Percentiles rank a stretch among this genome's conserved stretches.
phyloP scores from a whole-genome alignment of 208 protist genomes.

The Trypanosoma theileri region DNA sequence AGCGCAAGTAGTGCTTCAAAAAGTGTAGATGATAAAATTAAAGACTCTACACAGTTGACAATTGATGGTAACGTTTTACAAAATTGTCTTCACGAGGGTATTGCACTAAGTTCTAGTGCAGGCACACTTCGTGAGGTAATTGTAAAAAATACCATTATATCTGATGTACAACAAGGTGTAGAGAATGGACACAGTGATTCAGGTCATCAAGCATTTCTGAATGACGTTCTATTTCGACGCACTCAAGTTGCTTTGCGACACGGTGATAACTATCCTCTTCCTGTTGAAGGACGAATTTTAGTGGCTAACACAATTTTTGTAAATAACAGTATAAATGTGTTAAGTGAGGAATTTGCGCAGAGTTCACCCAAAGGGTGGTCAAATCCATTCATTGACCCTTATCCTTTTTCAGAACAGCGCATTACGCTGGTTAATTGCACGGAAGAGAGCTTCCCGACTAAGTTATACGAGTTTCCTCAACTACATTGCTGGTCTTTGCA shows the following conservation, averaged over 20 bases:
- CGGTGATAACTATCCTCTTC: conserved; percentile 25
- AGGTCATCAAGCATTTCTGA: conserved; percentile 6
- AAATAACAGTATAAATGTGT: background rate
- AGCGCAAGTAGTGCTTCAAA: conserved; percentile 8
- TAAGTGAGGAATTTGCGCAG: background rate
- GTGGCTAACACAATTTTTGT: background rate
- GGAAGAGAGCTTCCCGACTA: background rate
- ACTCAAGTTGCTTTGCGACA: conserved; percentile 22
- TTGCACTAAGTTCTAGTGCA: conserved; percentile 19
- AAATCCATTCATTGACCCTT: no score
- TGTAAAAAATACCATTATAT: conserved; percentile 25
- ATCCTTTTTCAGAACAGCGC: background rate
- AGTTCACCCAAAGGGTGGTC: background rate
- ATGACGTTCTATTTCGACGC: conserved; percentile 4
- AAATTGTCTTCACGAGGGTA: conserved; percentile 27
- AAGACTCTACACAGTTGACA: background rate
- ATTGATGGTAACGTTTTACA: conserved; percentile 16
- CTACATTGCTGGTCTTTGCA: background rate
- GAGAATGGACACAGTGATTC: conserved; percentile 22
- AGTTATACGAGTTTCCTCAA: background rate
- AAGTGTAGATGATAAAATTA: no score
- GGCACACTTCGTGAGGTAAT: conserved; percentile 11
- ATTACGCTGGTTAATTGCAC: conserved; percentile 1
- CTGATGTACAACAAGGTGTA: conserved; percentile 19
- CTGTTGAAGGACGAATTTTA: background rate